phyloP scores from a whole-genome alignment of 345 rosid genomes.

The Gossypium raimondii region DNA sequence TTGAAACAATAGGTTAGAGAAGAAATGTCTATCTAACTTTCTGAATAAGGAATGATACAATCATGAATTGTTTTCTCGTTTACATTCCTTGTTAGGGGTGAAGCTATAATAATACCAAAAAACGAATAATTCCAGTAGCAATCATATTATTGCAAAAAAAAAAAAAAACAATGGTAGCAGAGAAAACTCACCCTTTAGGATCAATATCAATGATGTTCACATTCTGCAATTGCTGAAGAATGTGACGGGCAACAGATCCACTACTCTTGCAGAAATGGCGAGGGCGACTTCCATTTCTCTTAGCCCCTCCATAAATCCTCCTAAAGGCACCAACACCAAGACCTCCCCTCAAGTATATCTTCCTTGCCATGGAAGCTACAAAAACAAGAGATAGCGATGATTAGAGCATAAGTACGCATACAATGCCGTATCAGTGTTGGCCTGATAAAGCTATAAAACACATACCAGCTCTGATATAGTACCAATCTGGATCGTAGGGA shows the following conservation, averaged over 20 bases:
- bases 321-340: constrained; percentile 48
- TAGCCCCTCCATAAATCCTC: constrained; percentile 51
- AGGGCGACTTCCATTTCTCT: constrained; percentile 51
- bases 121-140: background rate
- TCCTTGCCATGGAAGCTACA: constrained; percentile 50
- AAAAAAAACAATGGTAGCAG: too few relatives aligned
- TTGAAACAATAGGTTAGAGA: too few relatives aligned
- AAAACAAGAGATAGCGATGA: background rate
- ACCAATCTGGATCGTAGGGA: constrained; percentile 93
- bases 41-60: background rate
- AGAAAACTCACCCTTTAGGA: constrained; percentile 35
- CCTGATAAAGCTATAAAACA: background rate
- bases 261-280: constrained; percentile 50
- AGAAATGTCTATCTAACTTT: background rate
- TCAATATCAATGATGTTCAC: constrained; percentile 38
- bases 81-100: background rate
- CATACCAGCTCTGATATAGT: constrained; percentile 69
- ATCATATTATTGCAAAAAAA: background rate
- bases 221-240: constrained; percentile 45
- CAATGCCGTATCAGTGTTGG: background rate
- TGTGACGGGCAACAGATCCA: constrained; percentile 50
- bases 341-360: constrained; percentile 51
- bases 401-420: background rate
- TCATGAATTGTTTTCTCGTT: background rate
- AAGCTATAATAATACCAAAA: background rate